Conservation (phyloP, 805 yeast genomes). For the Saccharomycopsis sp. region DNA sequence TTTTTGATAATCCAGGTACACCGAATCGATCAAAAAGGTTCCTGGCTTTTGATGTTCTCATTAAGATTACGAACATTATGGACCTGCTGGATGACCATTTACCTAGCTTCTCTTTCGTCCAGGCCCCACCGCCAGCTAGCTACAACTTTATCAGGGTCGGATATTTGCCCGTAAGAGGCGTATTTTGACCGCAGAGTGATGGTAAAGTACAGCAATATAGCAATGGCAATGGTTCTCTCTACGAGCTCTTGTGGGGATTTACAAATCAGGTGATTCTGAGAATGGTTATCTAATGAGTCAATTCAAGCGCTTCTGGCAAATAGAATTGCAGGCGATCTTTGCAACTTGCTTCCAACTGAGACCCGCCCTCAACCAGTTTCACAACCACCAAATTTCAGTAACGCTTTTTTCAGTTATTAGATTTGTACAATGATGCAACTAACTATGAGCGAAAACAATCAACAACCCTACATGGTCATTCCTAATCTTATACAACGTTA, state of each 20-base stretch:
- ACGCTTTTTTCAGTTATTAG: background rate
- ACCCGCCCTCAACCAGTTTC: background rate
- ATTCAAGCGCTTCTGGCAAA: background rate
- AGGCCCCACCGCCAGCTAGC: no score
- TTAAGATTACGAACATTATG: background rate
- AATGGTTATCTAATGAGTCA: background rate
- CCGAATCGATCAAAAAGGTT: background rate
- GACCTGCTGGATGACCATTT: background rate
- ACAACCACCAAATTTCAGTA: background rate
- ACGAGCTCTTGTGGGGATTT: background rate
- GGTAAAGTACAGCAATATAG: no score
- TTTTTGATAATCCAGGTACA: background rate
- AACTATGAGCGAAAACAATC: background rate
- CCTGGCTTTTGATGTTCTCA: background rate
- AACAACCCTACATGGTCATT: background rate
- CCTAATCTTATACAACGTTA: background rate
- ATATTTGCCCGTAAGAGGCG: no score
- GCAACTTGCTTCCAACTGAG: background rate
- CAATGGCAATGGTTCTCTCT: background rate
- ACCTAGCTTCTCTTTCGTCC: no score
- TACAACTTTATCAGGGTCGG: no score
- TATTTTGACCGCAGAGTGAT: no score
- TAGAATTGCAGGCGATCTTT: background rate
- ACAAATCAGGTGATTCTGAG: background rate
- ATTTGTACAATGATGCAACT: background rate